Percentiles rank a stretch among this genome's conserved stretches.
Evolutionary conservation across 2,329 filamentous ascomycete genomes (phyloP).

Genomic region (Pezicula rhizophila): DNA sequence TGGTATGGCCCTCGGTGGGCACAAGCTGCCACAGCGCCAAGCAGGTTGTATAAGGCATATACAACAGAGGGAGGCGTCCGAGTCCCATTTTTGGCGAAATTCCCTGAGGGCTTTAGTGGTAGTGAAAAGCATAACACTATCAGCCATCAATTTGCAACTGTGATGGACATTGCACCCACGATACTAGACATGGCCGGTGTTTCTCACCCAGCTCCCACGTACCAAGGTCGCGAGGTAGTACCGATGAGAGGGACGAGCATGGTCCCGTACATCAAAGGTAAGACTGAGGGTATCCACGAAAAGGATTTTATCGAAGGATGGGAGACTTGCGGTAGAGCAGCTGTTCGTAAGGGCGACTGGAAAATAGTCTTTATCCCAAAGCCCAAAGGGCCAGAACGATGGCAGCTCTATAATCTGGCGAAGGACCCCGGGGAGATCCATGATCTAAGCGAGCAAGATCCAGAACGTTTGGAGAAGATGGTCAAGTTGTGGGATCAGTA

Average conservation of each 20-base stretch:
- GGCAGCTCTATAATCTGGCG: conserved; percentile 50
- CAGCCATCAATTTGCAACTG: conserved; percentile 28
- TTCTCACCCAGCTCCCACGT: conserved; percentile 24
- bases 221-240: conserved; percentile 25
- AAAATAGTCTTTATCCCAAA: conserved; percentile 53
- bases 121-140: conserved; percentile 25
- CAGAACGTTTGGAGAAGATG: conserved; percentile 40
- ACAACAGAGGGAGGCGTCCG: conserved; percentile 34
- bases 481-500: conserved; percentile 51
- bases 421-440: conserved; percentile 45
- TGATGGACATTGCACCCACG: conserved; percentile 33
- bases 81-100: conserved; percentile 30
- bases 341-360: conserved; percentile 49
- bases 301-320: conserved; percentile 48
- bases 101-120: conserved; percentile 18
- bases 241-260: conserved; percentile 33
- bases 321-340: conserved; percentile 45
- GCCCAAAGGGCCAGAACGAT: conserved; percentile 47
- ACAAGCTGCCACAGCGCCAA: conserved; percentile 39
- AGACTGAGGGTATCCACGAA: conserved; percentile 37
- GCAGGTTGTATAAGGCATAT: conserved; percentile 36
- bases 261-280: conserved; percentile 33
- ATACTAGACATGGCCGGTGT: conserved; percentile 29
- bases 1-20: conserved; percentile 56
- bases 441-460: conserved; percentile 35